Percentiles rank a stretch among this genome's conserved stretches.
phyloP scores from a whole-genome alignment of 2,329 filamentous ascomycete species.

The Talaromyces rugulosus region DNA sequence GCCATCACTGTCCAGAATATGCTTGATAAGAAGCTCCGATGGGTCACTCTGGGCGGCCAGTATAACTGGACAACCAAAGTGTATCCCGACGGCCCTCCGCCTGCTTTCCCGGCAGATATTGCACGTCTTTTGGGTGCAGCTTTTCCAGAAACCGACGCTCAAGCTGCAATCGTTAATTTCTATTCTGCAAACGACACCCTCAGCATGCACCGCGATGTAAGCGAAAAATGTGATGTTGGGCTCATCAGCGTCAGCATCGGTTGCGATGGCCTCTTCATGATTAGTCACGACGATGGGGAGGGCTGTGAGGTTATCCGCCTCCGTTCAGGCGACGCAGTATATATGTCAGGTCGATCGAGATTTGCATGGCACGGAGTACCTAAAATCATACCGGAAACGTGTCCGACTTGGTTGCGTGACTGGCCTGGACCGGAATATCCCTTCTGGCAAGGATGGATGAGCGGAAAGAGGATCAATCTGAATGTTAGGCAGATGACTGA shows the following conservation, averaged over 20 bases:
- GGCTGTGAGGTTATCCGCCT: slow-evolving; percentile 56
- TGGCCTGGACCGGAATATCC: slow-evolving; percentile 66
- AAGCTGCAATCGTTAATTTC: slow-evolving; percentile 91
- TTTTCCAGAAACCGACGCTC: slow-evolving; percentile 72
- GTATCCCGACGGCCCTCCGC: slow-evolving; percentile 67
- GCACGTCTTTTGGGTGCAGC: slow-evolving; percentile 61
- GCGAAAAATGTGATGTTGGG: slow-evolving; percentile 72
- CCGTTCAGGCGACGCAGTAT: slow-evolving; percentile 80
- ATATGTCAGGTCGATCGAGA: slow-evolving; percentile 76
- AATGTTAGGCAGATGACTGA: slow-evolving; percentile 61
- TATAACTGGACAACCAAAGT: slow-evolving; percentile 91
- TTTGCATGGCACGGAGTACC: slow-evolving; percentile 97
- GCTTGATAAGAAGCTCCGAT: slow-evolving; percentile 76
- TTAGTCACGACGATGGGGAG: slow-evolving; percentile 58
- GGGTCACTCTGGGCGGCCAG: slow-evolving; percentile 91
- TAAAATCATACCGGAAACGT: slow-evolving; percentile 74
- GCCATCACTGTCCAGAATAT: slow-evolving; percentile 66
- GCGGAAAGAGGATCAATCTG: slow-evolving; percentile 79
- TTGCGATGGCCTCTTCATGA: slow-evolving; percentile 85
- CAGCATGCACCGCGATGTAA: slow-evolving; percentile 90
- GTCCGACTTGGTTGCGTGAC: slow-evolving; percentile 65
- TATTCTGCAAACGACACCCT: slow-evolving; percentile 89
- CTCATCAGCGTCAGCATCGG: slow-evolving; percentile 84
- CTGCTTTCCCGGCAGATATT: slow-evolving; percentile 71
- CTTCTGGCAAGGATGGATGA: slow-evolving; percentile 83